Base-by-base conservation (phyloP, 208 protist species). In the Trypanosoma cruzi region DNA sequence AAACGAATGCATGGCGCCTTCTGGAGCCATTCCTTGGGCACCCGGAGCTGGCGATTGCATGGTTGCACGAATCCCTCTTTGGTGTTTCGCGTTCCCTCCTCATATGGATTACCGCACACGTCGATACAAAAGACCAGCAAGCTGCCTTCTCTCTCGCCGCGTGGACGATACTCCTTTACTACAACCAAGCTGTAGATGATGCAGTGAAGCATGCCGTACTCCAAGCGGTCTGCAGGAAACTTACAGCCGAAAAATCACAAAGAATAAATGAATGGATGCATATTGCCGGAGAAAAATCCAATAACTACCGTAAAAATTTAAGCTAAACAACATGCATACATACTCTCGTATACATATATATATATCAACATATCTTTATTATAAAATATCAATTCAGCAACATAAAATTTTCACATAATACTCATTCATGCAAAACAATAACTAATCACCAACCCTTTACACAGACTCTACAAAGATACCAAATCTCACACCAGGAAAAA, bases 61-160 rank as follows among this genome's bases (percentile, higher is more conserved):
- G 83, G 83, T 68, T 85, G 42, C 54, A 64, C 42, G 50, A 61
- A 14, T 77, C 80, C 14, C 60, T 86, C 7, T 52, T 82, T n/a
- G 28, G 4, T 8, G 68, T 80, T 6, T 72, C 74, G 1, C 40
- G 60, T 13, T 4, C 29, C 13, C 32, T 89, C 7, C 22, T 83
- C 11, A 14, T 64, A 22, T 89, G 84, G 84, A n/a, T 81, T 11
- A 68, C 72, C 28, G 64, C 68, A 26, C 65, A 62, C 2, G 34
- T 79, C 4, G 42, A 69, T 20, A 68, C 56, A 54, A 71, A 40
- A 2, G 68, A 85, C 50, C 22, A n/a, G 1, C 36, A 71, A 44
- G 46, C 57, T 20, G 14, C 22, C 10, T 31, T 44, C 11, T 22
- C 40, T 11, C 46, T 71, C 24, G 66, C 57, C 0, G 57, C 26